phyloP scores from a whole-genome alignment of 129 eudicot species.

The Cynara cardunculus region DNA sequence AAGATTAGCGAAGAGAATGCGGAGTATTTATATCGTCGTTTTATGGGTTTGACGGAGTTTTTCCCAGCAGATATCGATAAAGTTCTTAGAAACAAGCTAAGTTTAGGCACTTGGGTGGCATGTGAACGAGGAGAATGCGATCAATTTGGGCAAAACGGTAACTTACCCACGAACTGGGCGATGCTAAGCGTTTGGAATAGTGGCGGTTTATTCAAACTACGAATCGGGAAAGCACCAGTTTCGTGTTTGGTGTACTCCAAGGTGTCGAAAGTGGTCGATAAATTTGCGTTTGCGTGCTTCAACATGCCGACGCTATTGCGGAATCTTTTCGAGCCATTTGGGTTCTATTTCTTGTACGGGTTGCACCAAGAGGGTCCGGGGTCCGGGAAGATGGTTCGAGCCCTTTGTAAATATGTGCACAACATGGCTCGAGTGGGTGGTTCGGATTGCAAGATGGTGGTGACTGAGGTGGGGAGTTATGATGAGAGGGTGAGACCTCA shows the following conservation, averaged over 20 bases:
- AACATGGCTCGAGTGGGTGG: conserved; percentile 37
- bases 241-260: conserved; percentile 34
- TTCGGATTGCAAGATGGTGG: conserved; percentile 44
- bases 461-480: conserved; percentile 49
- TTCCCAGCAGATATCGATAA: conserved; percentile 50
- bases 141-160: conserved; percentile 26
- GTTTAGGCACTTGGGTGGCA: conserved; percentile 67
- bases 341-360: conserved; percentile 56
- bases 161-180: conserved; percentile 51
- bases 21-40: conserved; percentile 44
- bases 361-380: conserved; percentile 44
- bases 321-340: conserved; percentile 43
- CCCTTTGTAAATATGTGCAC: conserved; percentile 52
- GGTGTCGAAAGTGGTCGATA: conserved; percentile 27
- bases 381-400: conserved; percentile 42
- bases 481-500: conserved; percentile 39
- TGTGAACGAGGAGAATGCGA: conserved; percentile 17
- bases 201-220: conserved; percentile 43
- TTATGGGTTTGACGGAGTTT: conserved; percentile 48
- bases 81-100: conserved; percentile 42
- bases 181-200: conserved; percentile 66
- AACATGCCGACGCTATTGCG: conserved; percentile 35
- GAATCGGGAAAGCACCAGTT: conserved; percentile 39
- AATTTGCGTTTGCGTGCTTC: conserved; percentile 41
- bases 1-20: conserved; percentile 46